A percentile compares a stretch with the other conserved stretches of the same genome.
These are phyloP conservation scores for Melastoma malabathricum DNA, from an alignment of 345 rosid species.

Conservation along the genomic window DNA sequence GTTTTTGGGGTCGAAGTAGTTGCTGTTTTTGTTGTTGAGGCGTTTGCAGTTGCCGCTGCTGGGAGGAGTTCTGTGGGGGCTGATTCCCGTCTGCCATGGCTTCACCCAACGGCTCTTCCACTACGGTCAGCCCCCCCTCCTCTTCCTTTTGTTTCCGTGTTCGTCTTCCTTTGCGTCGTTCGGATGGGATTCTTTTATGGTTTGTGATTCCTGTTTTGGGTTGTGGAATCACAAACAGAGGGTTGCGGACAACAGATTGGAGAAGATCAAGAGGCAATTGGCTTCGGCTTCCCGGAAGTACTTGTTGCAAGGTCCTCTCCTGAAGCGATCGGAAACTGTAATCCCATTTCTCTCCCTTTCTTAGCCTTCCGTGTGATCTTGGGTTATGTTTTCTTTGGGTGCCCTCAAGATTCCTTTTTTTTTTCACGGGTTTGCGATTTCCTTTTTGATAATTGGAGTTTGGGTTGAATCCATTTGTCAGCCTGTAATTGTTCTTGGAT, in stretches of 20 bases:
- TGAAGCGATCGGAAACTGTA: slow-evolving; percentile 91
- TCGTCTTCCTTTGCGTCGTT: background rate
- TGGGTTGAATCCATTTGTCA: background rate
- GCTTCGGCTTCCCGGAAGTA: slow-evolving; percentile 88
- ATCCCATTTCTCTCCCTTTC: background rate
- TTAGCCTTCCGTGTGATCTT: background rate
- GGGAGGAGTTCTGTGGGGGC: too few species aligned
- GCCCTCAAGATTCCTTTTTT: slow-evolving; percentile 1
- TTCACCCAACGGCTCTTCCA: slow-evolving; percentile 62
- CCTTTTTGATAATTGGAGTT: background rate
- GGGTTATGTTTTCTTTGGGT: background rate
- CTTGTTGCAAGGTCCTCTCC: slow-evolving; percentile 91
- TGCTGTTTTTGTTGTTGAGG: too few species aligned
- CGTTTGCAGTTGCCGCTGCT: too few species aligned
- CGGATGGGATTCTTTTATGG: background rate
- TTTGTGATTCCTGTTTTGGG: background rate
- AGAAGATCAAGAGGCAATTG: slow-evolving; percentile 89
- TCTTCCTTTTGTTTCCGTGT: slow-evolving; percentile 4
- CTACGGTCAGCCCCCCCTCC: slow-evolving; percentile 30
- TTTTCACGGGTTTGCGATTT: background rate
- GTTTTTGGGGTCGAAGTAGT: too few species aligned
- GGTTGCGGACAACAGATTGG: slow-evolving; percentile 74
- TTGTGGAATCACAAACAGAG: slow-evolving; percentile 30
- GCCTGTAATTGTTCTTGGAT: too few species aligned
- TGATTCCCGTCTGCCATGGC: slow-evolving; percentile 34